Evolutionary conservation across 768 basidiomycete genomes (phyloP), one percentile per base, ranked within the genome.

Genomic region (Suillus subluteus): DNA sequence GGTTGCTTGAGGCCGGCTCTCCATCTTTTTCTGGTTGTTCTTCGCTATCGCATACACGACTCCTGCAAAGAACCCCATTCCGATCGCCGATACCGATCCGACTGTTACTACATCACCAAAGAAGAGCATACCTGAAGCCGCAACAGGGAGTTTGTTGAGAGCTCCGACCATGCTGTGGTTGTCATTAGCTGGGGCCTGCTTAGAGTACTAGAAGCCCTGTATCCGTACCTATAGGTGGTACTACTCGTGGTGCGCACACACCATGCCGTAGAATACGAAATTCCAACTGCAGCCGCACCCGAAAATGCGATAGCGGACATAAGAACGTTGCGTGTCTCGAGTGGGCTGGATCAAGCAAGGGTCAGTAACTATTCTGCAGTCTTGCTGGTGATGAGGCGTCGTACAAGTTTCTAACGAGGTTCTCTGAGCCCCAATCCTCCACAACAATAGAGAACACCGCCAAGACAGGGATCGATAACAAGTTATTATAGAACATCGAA

Each of bases 221-320:
- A 52, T 30, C 71, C 84, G 59, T 66, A 92, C 91, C 94, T 96
- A 81, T 98, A 99, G n/a, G 98, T 99, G 55, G 98, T 99, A 68
- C 96, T 98, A 70, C 92, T 94, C 37, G 97, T 98, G 26, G 91
- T 91, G 58, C 98, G 90, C 40, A 99, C 88, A 76, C 98, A 99
- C 98, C 98, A 99, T 12, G 98, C 97, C 9, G 98, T 99, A 9
- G 96, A 95, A 76, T 96, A 99, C 15, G 96, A 98, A 73, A 99
- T 99, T 56, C 95, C 95, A 38, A 98, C 98, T 6, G 98, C 97
- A 6, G 94, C 96, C 0, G 94, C 95, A n/a, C 98, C 98, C 30
- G 97, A 98, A 79, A 99, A 96, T 4, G 88, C 91, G 74, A 99
- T 99, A 3, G 95, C 92, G 68, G 86, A 88, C 26, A 99, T 79